Conservation (phyloP, 2,329 filamentous ascomycete genomes). For the Ophiostoma sp. region DNA sequence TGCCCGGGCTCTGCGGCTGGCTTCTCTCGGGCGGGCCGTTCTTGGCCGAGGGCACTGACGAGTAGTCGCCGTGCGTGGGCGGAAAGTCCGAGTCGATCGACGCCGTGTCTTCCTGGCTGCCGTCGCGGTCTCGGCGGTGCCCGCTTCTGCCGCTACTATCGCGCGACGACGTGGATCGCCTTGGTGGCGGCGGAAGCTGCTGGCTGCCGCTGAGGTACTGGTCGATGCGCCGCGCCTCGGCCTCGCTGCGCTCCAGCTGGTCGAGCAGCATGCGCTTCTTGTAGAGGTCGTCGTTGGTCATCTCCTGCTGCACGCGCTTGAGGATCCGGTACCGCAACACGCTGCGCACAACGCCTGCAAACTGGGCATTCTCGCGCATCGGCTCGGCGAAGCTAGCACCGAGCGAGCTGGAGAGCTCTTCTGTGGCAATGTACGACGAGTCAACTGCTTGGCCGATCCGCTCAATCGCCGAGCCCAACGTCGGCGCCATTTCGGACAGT, state of each 20-base stretch:
- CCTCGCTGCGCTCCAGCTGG: conserved; percentile 86
- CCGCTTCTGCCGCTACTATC: conserved; percentile 12
- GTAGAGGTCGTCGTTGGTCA: conserved; percentile 86
- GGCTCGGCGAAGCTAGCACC: conserved; percentile 94
- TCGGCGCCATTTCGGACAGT: conserved; percentile 82
- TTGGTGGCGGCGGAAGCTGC: not conserved
- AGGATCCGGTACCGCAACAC: conserved; percentile 85
- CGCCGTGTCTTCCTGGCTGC: conserved; percentile 68
- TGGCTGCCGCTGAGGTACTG: conserved; percentile 63
- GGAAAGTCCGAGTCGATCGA: conserved; percentile 97
- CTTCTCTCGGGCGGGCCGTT: conserved; percentile 60
- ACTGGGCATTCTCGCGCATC: conserved; percentile 96
- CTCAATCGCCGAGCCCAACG: conserved; percentile 87
- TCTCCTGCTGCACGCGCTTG: conserved; percentile 94
- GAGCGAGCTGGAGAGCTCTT: conserved; percentile 81
- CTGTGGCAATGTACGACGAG: conserved; percentile 90
- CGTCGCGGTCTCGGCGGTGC: conserved; percentile 53
- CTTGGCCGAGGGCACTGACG: conserved; percentile 64
- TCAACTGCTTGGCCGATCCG: conserved; percentile 91
- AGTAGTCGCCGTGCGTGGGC: conserved; percentile 71
- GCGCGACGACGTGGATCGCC: conserved; percentile 31
- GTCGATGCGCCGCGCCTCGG: conserved; percentile 87
- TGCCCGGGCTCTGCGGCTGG: not conserved
- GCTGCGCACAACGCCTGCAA: conserved; percentile 84
- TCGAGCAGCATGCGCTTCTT: conserved; percentile 81